Conservation (phyloP, 495 filamentous ascomycete species). For the Hypoxylon perforatum region DNA sequence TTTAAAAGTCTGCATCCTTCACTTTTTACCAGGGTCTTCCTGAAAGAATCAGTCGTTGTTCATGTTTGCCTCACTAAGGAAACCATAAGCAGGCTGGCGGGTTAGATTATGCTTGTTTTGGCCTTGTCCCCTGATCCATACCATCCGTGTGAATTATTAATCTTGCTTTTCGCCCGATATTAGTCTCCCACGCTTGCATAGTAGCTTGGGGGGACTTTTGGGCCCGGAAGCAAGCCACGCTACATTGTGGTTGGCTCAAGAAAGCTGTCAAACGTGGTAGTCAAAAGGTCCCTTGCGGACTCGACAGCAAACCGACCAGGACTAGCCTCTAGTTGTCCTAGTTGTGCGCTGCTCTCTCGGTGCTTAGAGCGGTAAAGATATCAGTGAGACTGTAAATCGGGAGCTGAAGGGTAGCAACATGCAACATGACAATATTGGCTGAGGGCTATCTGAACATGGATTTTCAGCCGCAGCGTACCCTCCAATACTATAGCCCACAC, state of each 20-base stretch:
- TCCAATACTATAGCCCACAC: slow-evolving; percentile 11
- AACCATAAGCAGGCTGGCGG: too few species aligned
- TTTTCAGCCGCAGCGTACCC: slow-evolving; percentile 39
- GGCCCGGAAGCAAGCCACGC: neutral
- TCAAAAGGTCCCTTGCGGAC: neutral
- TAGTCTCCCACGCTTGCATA: neutral
- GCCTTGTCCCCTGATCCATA: neutral
- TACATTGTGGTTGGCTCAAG: neutral
- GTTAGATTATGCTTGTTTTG: too few species aligned
- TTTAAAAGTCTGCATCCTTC: too few species aligned
- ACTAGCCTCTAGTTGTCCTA: neutral
- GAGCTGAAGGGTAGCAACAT: slow-evolving; percentile 4
- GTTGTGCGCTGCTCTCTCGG: neutral
- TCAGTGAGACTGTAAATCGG: too few species aligned
- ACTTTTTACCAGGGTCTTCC: too few species aligned
- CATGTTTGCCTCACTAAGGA: too few species aligned
- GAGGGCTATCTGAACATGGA: slow-evolving; percentile 2
- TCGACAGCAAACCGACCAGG: neutral
- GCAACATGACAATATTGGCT: slow-evolving; percentile 17
- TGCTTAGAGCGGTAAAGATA: neutral
- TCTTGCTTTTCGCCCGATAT: neutral
- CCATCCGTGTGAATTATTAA: neutral
- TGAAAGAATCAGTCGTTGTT: too few species aligned
- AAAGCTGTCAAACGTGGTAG: neutral
- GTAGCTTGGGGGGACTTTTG: neutral